Evolutionary conservation across 140 eudicot genomes (phyloP).

Genomic region (Cichorium intybus): DNA sequence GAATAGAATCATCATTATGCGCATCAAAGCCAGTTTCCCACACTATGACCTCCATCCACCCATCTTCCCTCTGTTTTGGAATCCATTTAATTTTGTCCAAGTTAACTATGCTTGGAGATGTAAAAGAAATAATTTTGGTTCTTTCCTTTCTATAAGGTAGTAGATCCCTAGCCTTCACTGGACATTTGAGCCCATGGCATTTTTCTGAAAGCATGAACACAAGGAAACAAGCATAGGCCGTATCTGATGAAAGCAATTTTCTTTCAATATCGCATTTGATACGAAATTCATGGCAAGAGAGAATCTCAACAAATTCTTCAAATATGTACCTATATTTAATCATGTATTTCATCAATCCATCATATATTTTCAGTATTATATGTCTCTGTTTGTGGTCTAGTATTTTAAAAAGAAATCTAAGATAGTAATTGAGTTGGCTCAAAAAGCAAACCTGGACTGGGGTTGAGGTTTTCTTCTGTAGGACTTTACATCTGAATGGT

Average conservation of each 20-base stretch:
- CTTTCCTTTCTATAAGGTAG: conserved; percentile 15
- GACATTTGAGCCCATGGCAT: conserved; percentile 19
- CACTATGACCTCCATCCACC: conserved; percentile 31
- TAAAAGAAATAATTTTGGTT: conserved; percentile 18
- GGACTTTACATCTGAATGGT: neutral
- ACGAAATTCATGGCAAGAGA: conserved; percentile 12
- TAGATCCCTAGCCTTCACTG: conserved; percentile 19
- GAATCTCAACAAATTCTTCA: conserved; percentile 1
- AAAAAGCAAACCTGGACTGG: conserved; percentile 10
- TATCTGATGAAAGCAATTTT: conserved; percentile 8
- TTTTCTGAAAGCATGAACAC: conserved; percentile 24
- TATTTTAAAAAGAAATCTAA: neutral
- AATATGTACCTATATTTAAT: conserved; percentile 8
- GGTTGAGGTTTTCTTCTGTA: neutral
- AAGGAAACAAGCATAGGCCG: conserved; percentile 18
- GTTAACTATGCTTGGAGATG: neutral
- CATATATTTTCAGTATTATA: neutral
- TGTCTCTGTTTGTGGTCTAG: neutral
- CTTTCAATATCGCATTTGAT: conserved; percentile 15
- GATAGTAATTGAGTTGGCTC: neutral
- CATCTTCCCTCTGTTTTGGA: conserved; percentile 22
- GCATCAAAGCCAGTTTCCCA: conserved; percentile 4
- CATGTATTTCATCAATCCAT: neutral
- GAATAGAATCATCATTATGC: neutral
- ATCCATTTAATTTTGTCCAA: conserved; percentile 21